Percentiles rank a stretch among this genome's conserved stretches.
These are phyloP conservation scores for Cyberlindnera misumaiensis DNA, from an alignment of 805 yeast genomes.

Conservation along the genomic window DNA sequence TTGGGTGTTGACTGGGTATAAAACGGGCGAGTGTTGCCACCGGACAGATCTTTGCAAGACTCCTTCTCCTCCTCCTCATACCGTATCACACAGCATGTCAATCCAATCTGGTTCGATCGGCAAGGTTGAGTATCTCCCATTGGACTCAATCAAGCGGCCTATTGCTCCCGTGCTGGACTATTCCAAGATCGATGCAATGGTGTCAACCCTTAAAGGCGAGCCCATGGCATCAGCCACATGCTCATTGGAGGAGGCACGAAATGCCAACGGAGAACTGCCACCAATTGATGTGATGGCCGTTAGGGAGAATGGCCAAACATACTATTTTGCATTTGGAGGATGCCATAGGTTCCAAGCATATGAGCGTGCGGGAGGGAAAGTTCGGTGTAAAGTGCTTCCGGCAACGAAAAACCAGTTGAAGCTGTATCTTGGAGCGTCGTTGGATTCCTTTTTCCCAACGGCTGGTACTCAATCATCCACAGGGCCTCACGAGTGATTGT, in stretches of 20 bases:
- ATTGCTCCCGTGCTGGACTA: constrained; percentile 79
- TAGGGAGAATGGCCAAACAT: constrained; percentile 50
- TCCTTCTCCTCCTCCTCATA: too few species aligned
- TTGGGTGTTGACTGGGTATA: too few species aligned
- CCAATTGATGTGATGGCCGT: constrained; percentile 75
- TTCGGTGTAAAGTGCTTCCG: constrained; percentile 67
- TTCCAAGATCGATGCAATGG: constrained; percentile 74
- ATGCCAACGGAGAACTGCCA: constrained; percentile 56
- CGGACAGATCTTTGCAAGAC: too few species aligned
- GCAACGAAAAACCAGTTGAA: constrained; percentile 63
- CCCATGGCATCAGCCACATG: constrained; percentile 65
- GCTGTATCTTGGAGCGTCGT: constrained; percentile 66
- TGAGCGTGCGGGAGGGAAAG: constrained; percentile 40
- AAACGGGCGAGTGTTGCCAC: too few species aligned
- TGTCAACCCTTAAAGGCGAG: constrained; percentile 53
- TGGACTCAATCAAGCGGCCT: constrained; percentile 66
- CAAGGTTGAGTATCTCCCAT: constrained; percentile 54
- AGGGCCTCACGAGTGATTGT: not conserved
- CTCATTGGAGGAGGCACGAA: constrained; percentile 30
- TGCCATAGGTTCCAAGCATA: constrained; percentile 89
- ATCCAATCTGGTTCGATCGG: constrained; percentile 54
- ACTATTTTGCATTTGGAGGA: constrained; percentile 84
- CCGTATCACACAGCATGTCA: not conserved
- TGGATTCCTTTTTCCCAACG: constrained; percentile 32
- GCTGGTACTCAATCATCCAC: too few species aligned